These are phyloP conservation scores for Diaporthe sp. DNA, from an alignment of 2,329 filamentous ascomycete species.

Conservation along the genomic window DNA sequence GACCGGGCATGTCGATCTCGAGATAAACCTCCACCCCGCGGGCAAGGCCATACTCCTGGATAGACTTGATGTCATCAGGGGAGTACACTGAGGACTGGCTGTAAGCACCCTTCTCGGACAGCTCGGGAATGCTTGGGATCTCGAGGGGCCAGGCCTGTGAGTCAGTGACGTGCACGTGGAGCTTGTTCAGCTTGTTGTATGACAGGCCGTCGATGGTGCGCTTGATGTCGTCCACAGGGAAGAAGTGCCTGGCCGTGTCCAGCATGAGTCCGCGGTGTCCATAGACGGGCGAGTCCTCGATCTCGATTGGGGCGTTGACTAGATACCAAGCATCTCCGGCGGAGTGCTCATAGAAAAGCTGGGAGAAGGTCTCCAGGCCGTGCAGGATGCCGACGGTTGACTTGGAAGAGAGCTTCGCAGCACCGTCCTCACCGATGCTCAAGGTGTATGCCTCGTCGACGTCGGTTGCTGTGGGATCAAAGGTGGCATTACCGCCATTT, in stretches of 20 bases:
- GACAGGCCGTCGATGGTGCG: constrained; percentile 81
- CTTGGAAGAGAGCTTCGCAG: constrained; percentile 72
- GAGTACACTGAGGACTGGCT: constrained; percentile 75
- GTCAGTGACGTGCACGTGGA: constrained; percentile 87
- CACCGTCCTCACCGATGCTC: constrained; percentile 67
- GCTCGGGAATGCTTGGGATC: constrained; percentile 78
- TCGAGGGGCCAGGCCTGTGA: constrained; percentile 89
- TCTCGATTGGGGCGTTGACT: constrained; percentile 75
- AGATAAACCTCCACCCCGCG: constrained; percentile 79
- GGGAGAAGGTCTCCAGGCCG: constrained; percentile 81
- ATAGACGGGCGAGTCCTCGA: constrained; percentile 81
- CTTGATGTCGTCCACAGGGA: constrained; percentile 75
- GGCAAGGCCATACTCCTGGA: constrained; percentile 78
- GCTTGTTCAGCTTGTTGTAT: constrained; percentile 85
- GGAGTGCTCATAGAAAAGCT: constrained; percentile 83
- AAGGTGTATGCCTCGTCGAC: constrained; percentile 84
- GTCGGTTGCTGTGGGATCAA: constrained; percentile 68
- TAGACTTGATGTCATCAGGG: constrained; percentile 70
- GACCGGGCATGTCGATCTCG: constrained; percentile 86
- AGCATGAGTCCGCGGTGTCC: constrained; percentile 83
- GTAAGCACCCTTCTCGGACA: constrained; percentile 82
- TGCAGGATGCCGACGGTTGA: constrained; percentile 78
- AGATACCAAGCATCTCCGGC: constrained; percentile 73
- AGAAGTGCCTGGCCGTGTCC: constrained; percentile 82
- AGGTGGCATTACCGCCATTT: constrained; percentile 67